Conservation (phyloP, 1,284 basidiomycete genomes). For the Anthracocystis setariae region DNA sequence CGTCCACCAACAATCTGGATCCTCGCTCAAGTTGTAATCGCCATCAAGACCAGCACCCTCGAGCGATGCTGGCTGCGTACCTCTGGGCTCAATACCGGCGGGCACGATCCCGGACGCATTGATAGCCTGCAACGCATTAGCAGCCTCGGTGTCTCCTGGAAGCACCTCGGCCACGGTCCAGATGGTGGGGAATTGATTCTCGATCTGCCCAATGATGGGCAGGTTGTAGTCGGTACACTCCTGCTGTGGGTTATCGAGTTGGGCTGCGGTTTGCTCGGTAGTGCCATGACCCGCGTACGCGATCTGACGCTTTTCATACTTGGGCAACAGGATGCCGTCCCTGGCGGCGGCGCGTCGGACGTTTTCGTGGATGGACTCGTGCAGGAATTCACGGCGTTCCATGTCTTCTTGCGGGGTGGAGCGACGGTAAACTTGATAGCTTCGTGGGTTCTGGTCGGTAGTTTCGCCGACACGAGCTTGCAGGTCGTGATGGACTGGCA, state of each 20-base stretch:
- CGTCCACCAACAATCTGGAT: slow-evolving; percentile 62
- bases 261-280: slow-evolving; percentile 24
- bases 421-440: slow-evolving; percentile 5
- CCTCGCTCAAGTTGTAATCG: slow-evolving; percentile 8
- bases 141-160: slow-evolving; percentile 45
- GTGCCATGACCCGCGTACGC: slow-evolving; percentile 9
- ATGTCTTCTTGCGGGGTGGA: slow-evolving; percentile 6
- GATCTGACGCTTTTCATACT: slow-evolving; percentile 3
- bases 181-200: slow-evolving; percentile 28
- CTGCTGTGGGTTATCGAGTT: slow-evolving; percentile 18
- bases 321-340: background rate
- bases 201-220: slow-evolving; percentile 32
- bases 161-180: slow-evolving; percentile 27
- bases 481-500: slow-evolving; percentile 11
- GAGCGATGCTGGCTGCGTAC: slow-evolving; percentile 44
- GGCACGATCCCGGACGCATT: slow-evolving; percentile 60
- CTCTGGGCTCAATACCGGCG: slow-evolving; percentile 61
- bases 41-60: slow-evolving; percentile 8
- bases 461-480: slow-evolving; percentile 9
- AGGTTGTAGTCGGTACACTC: slow-evolving; percentile 45
- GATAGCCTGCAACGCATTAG: slow-evolving; percentile 51
- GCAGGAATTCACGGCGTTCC: background rate
- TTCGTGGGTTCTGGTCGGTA: slow-evolving; percentile 1
- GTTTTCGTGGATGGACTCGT: slow-evolving; percentile 18
- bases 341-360: slow-evolving; percentile 6